A percentile compares a stretch with the other conserved stretches of the same genome.
phyloP scores from a whole-genome alignment of 2,329 filamentous ascomycete species.

The Orbilia brochopaga region DNA sequence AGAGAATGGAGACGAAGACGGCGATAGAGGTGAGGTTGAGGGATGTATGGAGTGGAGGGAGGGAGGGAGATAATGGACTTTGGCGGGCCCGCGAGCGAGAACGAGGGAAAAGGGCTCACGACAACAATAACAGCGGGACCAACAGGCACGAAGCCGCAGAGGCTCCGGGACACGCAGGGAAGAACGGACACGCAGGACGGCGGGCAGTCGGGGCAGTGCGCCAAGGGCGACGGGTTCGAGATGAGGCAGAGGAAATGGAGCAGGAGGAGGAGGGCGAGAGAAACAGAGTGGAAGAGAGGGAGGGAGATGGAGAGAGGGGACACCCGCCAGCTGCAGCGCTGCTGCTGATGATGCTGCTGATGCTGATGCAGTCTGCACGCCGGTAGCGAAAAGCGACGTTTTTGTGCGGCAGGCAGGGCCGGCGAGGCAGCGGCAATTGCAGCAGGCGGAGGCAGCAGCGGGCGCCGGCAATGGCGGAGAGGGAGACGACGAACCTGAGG shows the following conservation, averaged over 20 bases:
- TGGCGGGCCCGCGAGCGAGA: too few relatives aligned
- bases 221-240: background rate
- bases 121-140: background rate
- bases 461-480: background rate
- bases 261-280: background rate
- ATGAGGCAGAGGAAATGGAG: background rate
- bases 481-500: background rate
- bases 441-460: background rate
- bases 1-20: background rate
- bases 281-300: constrained; percentile 9
- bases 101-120: constrained; percentile 27
- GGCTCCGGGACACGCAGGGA: constrained; percentile 24
- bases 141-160: background rate
- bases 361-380: constrained; percentile 5
- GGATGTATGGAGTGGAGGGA: constrained; percentile 5
- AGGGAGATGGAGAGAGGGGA: constrained; percentile 16
- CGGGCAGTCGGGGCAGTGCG: background rate
- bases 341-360: background rate
- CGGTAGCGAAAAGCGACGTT: constrained; percentile 41
- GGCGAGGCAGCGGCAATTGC: background rate
- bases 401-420: constrained; percentile 42
- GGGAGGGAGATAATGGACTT: too few relatives aligned
- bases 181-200: background rate
- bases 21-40: constrained; percentile 15
- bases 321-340: constrained; percentile 26